Evolutionary conservation across 2,329 filamentous ascomycete genomes (phyloP).

Genomic region (Neonectria punicea): DNA sequence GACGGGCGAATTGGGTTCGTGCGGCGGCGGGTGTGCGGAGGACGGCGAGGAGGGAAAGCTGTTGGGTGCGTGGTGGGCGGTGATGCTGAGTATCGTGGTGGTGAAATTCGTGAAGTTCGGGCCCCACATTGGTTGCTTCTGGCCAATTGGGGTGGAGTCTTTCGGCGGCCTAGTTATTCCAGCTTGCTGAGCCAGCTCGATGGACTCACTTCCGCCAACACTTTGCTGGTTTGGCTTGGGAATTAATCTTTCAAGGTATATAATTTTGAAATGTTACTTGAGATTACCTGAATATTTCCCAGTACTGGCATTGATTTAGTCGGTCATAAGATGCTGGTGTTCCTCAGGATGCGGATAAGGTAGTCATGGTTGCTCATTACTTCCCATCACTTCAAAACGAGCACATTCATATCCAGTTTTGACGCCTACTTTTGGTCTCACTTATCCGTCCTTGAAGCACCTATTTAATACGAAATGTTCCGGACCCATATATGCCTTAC

Average conservation of each 20-base stretch:
- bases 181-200: background rate
- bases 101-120: constrained; percentile 17
- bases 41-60: constrained; percentile 6
- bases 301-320: too few relatives aligned
- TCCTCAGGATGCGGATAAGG: too few relatives aligned
- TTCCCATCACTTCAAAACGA: too few relatives aligned
- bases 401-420: too few relatives aligned
- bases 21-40: constrained; percentile 22
- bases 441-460: too few relatives aligned
- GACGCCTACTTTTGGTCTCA: too few relatives aligned
- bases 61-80: constrained; percentile 19
- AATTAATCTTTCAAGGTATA: background rate
- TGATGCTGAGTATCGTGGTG: constrained; percentile 21
- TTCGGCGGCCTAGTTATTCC: constrained; percentile 3
- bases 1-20: constrained; percentile 29
- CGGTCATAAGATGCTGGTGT: too few relatives aligned
- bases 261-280: too few relatives aligned
- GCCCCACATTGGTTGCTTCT: background rate
- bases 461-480: too few relatives aligned
- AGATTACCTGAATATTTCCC: background rate
- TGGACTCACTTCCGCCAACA: background rate
- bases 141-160: constrained; percentile 4
- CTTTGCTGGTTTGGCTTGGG: background rate
- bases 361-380: too few relatives aligned
- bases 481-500: too few relatives aligned